Evolutionary conservation across 768 basidiomycete species (phyloP), one percentile per base, ranked within the genome.

Genomic region (Boletus tomentosulus): DNA sequence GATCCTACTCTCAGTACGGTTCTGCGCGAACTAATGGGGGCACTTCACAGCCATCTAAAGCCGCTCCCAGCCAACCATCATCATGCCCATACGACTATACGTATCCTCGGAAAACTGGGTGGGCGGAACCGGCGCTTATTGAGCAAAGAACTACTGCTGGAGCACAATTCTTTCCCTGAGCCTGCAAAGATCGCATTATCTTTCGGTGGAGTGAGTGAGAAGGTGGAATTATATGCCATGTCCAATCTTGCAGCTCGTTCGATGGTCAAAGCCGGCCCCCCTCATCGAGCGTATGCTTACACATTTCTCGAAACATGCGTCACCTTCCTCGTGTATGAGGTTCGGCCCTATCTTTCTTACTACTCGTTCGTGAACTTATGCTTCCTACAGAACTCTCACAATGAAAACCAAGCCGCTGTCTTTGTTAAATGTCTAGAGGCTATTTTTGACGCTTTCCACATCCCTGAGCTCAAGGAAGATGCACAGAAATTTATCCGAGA

Each of bases 1-100:
- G 96, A 98, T 63, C 97, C 97, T 3, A 95, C 93, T 2, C 82
- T 98, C 58, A 91, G 85, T 57, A 92, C 90, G 0, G 94, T 98
- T 42, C 78, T 97, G 41, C 80, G 93, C 45, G 93, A 98, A 57
- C 75, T 99, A 53, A 98, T 94, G 91, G 89, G 89, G 57, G 96
- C 94, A 0, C 78, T 99, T 24, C 92, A 96, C 70, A 86, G 83
- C 59, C 88, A 95, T 63, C 75, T 99, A 46, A 92, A 88, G 64
- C 97, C 97, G 0, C 72, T 92, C 10, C 97, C 97, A 6, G 84
- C 85, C 9, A 89, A 85, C 60, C 92, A 96, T 65, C 84, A 86
- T 55, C 91, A 93, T 50, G 86, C 97, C 0, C 92, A 98, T 68
- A 92, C 91, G 13, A 95, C 96, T 2, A 90, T 97, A 62, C 87